Conservation (phyloP, 768 basidiomycete species). For the Ramaria sp. region DNA sequence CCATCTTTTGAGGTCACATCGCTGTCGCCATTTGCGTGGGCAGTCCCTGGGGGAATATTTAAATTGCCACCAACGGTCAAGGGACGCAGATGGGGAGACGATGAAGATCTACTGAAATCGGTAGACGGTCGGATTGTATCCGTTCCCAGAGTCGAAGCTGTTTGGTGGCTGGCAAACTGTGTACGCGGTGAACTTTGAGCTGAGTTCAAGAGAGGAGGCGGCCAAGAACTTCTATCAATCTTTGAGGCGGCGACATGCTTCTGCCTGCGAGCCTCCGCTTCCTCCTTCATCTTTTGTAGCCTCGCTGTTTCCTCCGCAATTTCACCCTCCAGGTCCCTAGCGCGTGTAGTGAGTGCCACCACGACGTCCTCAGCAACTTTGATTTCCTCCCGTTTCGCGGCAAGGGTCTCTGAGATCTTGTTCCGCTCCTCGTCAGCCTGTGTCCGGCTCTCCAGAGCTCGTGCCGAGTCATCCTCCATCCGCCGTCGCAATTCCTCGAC, state of each 20-base stretch:
- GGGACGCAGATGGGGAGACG: constrained; percentile 48
- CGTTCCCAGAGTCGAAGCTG: not conserved
- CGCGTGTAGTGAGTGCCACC: constrained; percentile 47
- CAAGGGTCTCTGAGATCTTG: constrained; percentile 1
- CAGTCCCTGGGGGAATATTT: constrained; percentile 1
- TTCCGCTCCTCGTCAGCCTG: not conserved
- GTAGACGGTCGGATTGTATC: not conserved
- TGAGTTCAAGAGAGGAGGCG: constrained; percentile 19
- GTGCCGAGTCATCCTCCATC: constrained; percentile 42
- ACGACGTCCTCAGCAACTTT: constrained; percentile 58
- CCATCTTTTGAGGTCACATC: constrained; percentile 11
- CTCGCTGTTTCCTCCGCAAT: constrained; percentile 52
- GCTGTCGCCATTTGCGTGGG: not conserved
- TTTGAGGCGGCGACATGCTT: constrained; percentile 19
- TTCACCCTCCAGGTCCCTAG: constrained; percentile 64
- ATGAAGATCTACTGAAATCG: constrained; percentile 14
- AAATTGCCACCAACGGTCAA: constrained; percentile 15
- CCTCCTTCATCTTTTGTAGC: constrained; percentile 47
- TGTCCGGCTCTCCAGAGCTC: constrained; percentile 23
- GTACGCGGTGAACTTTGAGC: not conserved
- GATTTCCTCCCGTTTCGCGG: constrained; percentile 42
- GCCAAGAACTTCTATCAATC: constrained; percentile 17
- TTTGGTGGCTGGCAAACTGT: not conserved
- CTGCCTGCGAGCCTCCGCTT: constrained; percentile 39
- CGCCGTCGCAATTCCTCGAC: constrained; percentile 45